These are phyloP conservation scores for Hanseniaspora lindneri DNA, from an alignment of 805 yeast species.

Conservation along the genomic window DNA sequence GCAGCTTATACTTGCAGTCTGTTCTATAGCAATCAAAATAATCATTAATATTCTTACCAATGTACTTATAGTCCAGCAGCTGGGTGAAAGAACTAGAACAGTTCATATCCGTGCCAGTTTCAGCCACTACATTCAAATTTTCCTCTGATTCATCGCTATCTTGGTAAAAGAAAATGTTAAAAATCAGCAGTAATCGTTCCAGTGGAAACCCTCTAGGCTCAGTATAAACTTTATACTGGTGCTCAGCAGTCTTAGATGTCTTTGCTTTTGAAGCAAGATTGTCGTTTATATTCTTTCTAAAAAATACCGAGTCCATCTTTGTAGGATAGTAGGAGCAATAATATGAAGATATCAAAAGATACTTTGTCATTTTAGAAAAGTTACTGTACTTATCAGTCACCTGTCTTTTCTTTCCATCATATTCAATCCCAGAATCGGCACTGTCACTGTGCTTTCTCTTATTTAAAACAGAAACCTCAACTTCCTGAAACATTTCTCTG, in stretches of 20 bases:
- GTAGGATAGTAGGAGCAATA: slow-evolving; percentile 9
- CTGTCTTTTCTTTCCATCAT: not conserved
- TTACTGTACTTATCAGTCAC: not conserved
- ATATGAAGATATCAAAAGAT: slow-evolving; percentile 1
- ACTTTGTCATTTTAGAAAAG: slow-evolving; percentile 2
- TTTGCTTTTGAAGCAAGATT: not conserved
- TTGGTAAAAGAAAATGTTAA: slow-evolving; percentile 8
- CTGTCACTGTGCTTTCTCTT: not conserved
- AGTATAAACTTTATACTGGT: not conserved
- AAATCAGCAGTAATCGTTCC: slow-evolving; percentile 8
- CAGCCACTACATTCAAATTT: not conserved
- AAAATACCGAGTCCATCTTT: not conserved
- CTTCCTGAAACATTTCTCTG: not conserved
- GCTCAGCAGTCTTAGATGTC: not conserved
- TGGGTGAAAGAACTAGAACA: not conserved
- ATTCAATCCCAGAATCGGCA: too few species aligned
- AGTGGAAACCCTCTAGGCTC: slow-evolving; percentile 13
- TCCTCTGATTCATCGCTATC: not conserved
- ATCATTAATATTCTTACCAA: slow-evolving; percentile 13
- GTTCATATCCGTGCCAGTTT: slow-evolving; percentile 6
- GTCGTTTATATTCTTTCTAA: not conserved
- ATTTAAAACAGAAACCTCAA: not conserved
- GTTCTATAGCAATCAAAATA: slow-evolving; percentile 12
- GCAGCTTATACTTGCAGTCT: slow-evolving; percentile 5
- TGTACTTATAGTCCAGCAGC: not conserved